Conservation (phyloP, 495 filamentous ascomycete genomes). For the Penicillium psychrofluorescens region DNA sequence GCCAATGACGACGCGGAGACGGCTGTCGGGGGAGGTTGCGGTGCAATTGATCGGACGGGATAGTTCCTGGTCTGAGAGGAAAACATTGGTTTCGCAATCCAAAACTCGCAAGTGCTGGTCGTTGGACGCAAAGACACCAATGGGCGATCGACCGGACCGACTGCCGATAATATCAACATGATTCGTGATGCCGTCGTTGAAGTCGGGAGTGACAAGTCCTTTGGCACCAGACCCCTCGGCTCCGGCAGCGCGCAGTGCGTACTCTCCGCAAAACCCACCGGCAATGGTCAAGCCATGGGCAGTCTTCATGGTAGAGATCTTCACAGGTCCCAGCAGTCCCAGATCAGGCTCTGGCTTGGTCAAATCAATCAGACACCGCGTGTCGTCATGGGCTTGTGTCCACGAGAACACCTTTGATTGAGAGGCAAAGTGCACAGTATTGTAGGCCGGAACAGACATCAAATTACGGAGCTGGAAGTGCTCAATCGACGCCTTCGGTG, state of each 20-base stretch:
- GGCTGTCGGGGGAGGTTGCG: constrained; percentile 68
- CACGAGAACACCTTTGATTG: constrained; percentile 47
- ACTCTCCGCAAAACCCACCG: constrained; percentile 78
- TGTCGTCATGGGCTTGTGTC: constrained; percentile 30
- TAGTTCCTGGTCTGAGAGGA: constrained; percentile 53
- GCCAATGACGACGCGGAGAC: constrained; percentile 72
- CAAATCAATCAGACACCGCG: constrained; percentile 56
- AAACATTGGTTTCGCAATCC: constrained; percentile 61
- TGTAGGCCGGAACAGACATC: constrained; percentile 63
- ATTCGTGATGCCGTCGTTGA: constrained; percentile 71
- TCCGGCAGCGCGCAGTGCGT: constrained; percentile 53
- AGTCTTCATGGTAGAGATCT: constrained; percentile 67
- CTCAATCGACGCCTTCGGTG: constrained; percentile 54
- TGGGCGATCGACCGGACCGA: constrained; percentile 52
- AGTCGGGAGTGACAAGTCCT: constrained; percentile 30
- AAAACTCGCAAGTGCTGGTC: constrained; percentile 70
- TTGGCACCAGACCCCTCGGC: constrained; percentile 60
- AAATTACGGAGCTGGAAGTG: constrained; percentile 92
- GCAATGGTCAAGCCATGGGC: constrained; percentile 63
- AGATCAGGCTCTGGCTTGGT: constrained; percentile 36
- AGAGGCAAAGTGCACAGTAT: constrained; percentile 70
- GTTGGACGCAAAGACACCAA: constrained; percentile 78
- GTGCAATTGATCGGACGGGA: constrained; percentile 77
- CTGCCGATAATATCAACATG: constrained; percentile 66
- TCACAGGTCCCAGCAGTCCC: constrained; percentile 32